Evolutionary conservation across 179 eudicot species (phyloP), one percentile per base, ranked within the genome.

Genomic region (Vitellaria paradoxa): DNA sequence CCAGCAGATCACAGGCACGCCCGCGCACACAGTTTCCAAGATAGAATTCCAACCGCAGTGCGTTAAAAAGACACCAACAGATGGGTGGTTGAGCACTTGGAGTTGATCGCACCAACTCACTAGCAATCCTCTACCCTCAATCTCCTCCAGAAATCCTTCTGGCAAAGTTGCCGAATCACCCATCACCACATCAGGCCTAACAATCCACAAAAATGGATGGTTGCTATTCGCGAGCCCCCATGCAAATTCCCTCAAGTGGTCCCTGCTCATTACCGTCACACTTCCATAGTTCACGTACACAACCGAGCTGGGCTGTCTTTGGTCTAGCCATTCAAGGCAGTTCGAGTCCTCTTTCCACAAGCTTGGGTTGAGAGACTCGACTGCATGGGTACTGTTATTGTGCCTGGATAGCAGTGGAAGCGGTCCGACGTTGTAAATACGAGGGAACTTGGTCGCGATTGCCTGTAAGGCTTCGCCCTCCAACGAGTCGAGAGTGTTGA

Each of bases 241-340:
- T 7, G 77, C 77, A 37, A 78, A 72, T 59, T 78, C 81, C 9
- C 42, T 64, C 52, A 78, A 57, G 40, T 78, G 57, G 3, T 78
- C 65, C 14, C 62, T 21, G 10, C 61, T 71, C 77, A 78, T 78
- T 6, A 60, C 62, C 1, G 81, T 40, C 59, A 78, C 61, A 10
- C 81, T 71, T 0, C 81, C 81, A 45, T 70, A 78, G 55, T 72
- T 78, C 63, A 78, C 76, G 7, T 78, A 78, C 50, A 78, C 68
- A 7, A 78, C 81, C 0, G 81, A 78, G 21, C 20, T 17, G 0
- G 24, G 77, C 47, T 78, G 47, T 64, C 62, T 52, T 5, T 8
- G 30, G 26, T 78, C 81, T 1, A 78, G 81, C 81, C 81, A 78
- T 2, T 53, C 53, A 2, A 78, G 57, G 53, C 77, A 72, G 20